phyloP scores from a whole-genome alignment of 352 stramenopile genomes.

The Phytopythium delawarense region DNA sequence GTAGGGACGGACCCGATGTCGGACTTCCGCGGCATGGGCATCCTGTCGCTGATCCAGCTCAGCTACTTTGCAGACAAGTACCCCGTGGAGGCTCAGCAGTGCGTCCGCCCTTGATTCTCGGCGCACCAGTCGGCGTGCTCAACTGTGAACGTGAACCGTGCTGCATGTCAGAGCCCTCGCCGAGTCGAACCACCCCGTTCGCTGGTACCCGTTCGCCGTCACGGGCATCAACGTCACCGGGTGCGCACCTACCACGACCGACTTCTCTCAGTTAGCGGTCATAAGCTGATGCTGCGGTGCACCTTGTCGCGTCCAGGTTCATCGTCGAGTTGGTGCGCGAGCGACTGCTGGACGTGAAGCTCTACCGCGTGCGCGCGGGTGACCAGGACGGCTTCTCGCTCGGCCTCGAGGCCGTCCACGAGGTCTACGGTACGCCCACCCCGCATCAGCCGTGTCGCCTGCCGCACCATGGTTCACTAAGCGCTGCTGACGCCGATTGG shows the following conservation, averaged over 20 bases:
- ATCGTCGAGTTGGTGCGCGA: slow-evolving; percentile 71
- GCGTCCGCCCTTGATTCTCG: not conserved
- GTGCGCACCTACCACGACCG: slow-evolving; percentile 12
- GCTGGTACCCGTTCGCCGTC: slow-evolving; percentile 84
- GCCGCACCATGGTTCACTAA: not conserved
- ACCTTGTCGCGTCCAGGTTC: slow-evolving; percentile 31
- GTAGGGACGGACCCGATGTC: slow-evolving; percentile 79
- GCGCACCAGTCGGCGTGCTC: not conserved
- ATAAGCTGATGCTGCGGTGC: not conserved
- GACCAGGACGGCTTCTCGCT: slow-evolving; percentile 26
- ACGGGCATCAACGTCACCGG: slow-evolving; percentile 86
- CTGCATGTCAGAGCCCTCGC: slow-evolving; percentile 45
- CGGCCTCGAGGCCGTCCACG: slow-evolving; percentile 53
- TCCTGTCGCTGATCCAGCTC: slow-evolving; percentile 75
- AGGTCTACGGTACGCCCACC: slow-evolving; percentile 58
- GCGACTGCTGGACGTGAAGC: slow-evolving; percentile 66
- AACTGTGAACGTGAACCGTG: not conserved
- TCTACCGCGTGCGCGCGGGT: slow-evolving; percentile 41
- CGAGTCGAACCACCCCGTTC: slow-evolving; percentile 80
- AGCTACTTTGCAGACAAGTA: slow-evolving; percentile 74
- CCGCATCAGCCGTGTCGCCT: not conserved
- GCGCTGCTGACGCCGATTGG: not conserved
- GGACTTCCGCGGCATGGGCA: slow-evolving; percentile 81
- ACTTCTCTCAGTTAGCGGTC: not conserved
- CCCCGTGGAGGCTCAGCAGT: slow-evolving; percentile 70